Evolutionary conservation across 2,329 filamentous ascomycete species (phyloP), one percentile per base, ranked within the genome.

Genomic region (Colletotrichum musicola): DNA sequence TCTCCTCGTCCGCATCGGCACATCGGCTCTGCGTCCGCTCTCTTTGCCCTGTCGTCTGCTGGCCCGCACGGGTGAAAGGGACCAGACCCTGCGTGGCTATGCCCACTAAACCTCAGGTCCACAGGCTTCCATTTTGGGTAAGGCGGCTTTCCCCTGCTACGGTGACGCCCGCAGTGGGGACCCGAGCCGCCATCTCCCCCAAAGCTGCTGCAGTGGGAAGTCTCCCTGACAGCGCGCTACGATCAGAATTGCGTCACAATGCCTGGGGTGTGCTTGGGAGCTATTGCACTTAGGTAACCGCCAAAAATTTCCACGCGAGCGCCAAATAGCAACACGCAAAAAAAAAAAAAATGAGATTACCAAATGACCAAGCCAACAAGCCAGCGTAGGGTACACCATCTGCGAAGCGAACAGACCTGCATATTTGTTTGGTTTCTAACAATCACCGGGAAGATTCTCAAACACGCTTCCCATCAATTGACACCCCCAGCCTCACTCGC

Each of bases 51-150:
- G 20, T 46, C 49, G 49, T 51, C 61, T 40, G 40, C 51, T 60
- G 42, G 49, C 50, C 65, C 62, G 55, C 65, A 60, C 55, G 65
- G 66, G 42, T 66, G 62, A 66, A 69, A 60, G 66, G 66, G 66
- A 69, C 66, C 66, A 69, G 66, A 69, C 62, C 62, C 66, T 65
- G 62, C 66, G 66, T 69, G 66, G 66, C 66, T 69, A 61, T 69
- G 66, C 66, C 44, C 49, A 59, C 55, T 65, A 27, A 60, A 22
- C 14, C 56, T 55, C 30, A 10, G 30, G 30, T 35, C 30, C 30
- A 35, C 30, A 9, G 30, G 30, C 30, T 35, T 10, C 30, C 30
- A 16, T 30, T 20, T 58, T 57, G 38, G 40, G 30, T 30, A 62
- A 66, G 50, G 42, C 50, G 20, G 46, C 38, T 64, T 47, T 22